Evolutionary conservation across 1,139 yeast genomes (phyloP).

Genomic region (Geotrichum histeridarum): DNA sequence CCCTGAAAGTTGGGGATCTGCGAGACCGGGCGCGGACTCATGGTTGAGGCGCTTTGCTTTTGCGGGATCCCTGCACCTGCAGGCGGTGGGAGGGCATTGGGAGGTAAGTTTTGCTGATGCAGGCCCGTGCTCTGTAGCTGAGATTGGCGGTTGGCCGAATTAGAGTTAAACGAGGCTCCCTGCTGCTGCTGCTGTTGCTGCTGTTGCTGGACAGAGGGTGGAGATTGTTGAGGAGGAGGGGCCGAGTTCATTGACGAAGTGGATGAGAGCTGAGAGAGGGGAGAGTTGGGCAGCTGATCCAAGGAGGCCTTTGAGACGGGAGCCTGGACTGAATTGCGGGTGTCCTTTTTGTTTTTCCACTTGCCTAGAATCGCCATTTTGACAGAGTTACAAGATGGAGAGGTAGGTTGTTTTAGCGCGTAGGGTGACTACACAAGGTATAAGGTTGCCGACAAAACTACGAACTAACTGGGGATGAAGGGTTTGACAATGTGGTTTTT

Average conservation of each 20-base stretch:
- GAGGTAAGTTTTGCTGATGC: too few species aligned
- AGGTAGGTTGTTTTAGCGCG: too few species aligned
- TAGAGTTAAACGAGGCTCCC: background rate
- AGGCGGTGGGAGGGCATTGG: too few species aligned
- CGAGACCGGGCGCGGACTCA: background rate
- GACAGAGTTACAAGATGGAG: background rate
- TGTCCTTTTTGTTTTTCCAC: conserved; percentile 29
- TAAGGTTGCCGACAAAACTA: background rate
- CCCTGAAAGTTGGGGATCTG: background rate
- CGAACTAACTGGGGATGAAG: background rate
- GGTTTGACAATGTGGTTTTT: too few species aligned
- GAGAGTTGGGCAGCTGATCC: conserved; percentile 13
- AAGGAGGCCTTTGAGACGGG: conserved; percentile 17
- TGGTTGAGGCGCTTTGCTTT: background rate
- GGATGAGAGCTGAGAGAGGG: conserved; percentile 11
- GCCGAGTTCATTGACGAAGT: background rate
- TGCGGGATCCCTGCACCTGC: background rate
- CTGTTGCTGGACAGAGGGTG: background rate
- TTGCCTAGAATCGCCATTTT: conserved; percentile 29
- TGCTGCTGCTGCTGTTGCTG: conserved; percentile 17
- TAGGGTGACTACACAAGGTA: background rate
- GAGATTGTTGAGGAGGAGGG: too few species aligned
- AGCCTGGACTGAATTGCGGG: conserved; percentile 26
- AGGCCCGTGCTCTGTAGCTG: background rate
- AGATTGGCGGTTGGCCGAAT: background rate